Base-by-base conservation (phyloP, 2,329 filamentous ascomycete genomes). In the Orbilia quercus region DNA sequence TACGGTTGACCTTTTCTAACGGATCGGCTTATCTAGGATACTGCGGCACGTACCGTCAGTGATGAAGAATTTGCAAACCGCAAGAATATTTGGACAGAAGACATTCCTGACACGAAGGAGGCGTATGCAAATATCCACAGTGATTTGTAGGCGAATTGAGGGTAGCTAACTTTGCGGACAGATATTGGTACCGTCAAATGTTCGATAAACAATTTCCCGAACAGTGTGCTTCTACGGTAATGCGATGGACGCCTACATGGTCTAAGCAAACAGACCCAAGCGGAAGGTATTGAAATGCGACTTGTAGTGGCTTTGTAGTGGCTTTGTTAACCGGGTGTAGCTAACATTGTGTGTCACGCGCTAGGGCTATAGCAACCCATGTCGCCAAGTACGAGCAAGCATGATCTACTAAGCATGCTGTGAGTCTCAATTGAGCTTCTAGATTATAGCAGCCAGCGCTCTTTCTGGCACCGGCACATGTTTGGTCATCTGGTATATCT, bases 21-120 rank as follows among this genome's bases (percentile, higher is more conserved):
- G 14, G 20, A 38, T 22, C 9, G 28, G 31, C 31, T 7, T 23
- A 12, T 25, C 6, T 50, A 78, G 86, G 95, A 98, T 82, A 91
- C 90, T 79, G 95, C 95, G 34, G 92, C 96, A 83, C 81, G 89
- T 76, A 88, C 95, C 66, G 90, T 99, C 64, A 96, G 91, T 16
- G 94, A 99, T 80, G 94, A 98, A 85, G 93, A 96, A 89, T 92
- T 98, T 90, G 92, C 93, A 86, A 94, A 96, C 87, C 94, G 95
- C 76, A 97, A 96, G 86, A 87, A 91, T 11, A 92, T 97, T 82
- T 99, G 96, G 96, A 94, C 92, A 55, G 83, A 84, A 79, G 96
- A 99, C 80, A 87, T 96, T 75, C 96, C 95, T 7, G 93, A 97
- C 80, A 93, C 90, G 79, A 99, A 99, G 87, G 95, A 99, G 84